Evolutionary conservation across 352 stramenopile species (phyloP), one percentile per base, ranked within the genome.

Genomic region (Globisporangium parvum): DNA sequence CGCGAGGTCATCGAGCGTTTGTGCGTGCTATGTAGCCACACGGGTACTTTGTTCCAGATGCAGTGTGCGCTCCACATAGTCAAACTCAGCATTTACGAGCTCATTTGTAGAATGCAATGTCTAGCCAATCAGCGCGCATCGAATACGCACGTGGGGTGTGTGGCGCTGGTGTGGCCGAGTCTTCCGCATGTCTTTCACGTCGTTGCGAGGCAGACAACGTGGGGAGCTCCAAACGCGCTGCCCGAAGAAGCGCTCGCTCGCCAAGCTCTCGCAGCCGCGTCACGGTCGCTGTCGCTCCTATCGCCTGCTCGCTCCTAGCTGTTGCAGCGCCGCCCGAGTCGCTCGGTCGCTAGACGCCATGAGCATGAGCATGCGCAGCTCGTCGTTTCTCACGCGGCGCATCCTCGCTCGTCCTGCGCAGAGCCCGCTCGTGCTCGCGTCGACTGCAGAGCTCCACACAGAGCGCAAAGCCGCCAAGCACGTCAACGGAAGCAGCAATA

Each of bases 321-420:
- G 26, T 6, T 31, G 31, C 31, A 37, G 31, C 31, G 31, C 31
- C 31, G 12, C 12, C 31, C 26, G 6, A 6, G 26, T 31, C 26
- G 6, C 26, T 31, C 26, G 26, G 3, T 31, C 26, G 26, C 26
- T 31, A 31, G 26, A 50, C 45, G 20, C 6, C 39, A 44, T 37
- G 5, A 55, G n/a, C 35, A 61, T 61, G 55, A 61, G 24, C 45
- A 46, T 54, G 46, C 58, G 44, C 37, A 48, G 51, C 51, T 49
- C 51, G 11, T 59, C 58, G 47, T 44, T 59, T 44, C 37, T 64
- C 58, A 51, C 58, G 20, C 51, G 58, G 33, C 58, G 52, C 33
- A 39, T 57, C 44, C 58, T 58, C 21, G 11, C 51, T 8, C 58
- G 51, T 37, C 55, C 28, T 15, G 20, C 35, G 26, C 53, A 46